Base-by-base conservation (phyloP, 768 basidiomycete genomes). In the Pholiota microspora region DNA sequence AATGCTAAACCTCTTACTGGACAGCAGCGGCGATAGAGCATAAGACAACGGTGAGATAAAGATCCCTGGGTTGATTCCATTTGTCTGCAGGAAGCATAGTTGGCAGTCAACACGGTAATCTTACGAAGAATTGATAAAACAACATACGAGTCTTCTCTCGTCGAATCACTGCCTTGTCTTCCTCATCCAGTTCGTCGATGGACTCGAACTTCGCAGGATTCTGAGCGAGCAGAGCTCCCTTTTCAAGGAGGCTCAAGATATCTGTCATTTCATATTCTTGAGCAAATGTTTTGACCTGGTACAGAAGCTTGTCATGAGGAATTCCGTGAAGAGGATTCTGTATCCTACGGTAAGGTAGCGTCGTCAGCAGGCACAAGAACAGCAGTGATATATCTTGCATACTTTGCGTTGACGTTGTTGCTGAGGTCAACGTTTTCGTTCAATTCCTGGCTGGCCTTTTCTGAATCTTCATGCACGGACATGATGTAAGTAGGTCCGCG, bases 211-310 rank as follows among this genome's bases (percentile, higher is more conserved):
- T 48, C 62, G 60, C 60, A 0, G 87, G 82, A 55, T 82, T 78
- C 64, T 88, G 88, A 0, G 88, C 87, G 24, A 89, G 59, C n/a
- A 88, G 72, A 1, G 89, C 89, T 21, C 84, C 88, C 70, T 88
- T 89, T 60, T 77, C 72, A 52, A 90, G 74, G 16, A 74, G 58
- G 3, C 58, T 9, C 1, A 72, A 59, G 7, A 77, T 69, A 54
- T 81, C 74, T 8, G 69, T 70, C 64, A 77, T 64, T 29, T 68
- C 73, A 45, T 71, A 61, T 58, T 75, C 75, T 51, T 71, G 71
- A 0, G 85, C 83, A 61, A 91, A 92, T 5, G 70, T 66, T 44
- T 82, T 77, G 28, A 83, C 86, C 50, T 86, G 79, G 0, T 73
- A 66, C 59, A 85, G 70, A 38, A 92, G 78, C 54, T 79, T 73